Evolutionary conservation across 1,284 basidiomycete genomes (phyloP), one percentile per base, ranked within the genome.

Genomic region (Rhodotorula glutinis): DNA sequence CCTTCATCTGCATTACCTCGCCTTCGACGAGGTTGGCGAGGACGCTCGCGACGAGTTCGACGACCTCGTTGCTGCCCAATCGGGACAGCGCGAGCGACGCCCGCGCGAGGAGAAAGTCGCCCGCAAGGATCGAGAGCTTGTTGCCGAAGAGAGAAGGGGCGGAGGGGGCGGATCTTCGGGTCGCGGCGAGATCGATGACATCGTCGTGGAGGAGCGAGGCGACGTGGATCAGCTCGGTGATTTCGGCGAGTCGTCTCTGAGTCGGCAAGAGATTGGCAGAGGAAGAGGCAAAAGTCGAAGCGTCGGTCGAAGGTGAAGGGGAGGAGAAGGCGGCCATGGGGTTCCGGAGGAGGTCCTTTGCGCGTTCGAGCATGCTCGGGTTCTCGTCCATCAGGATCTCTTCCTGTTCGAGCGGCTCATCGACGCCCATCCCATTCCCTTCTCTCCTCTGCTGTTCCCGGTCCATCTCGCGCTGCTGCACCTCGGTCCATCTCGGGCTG

Each of bases 171-270:
- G 90, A 88, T 3, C 95, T 85, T 2, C 95, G 88, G 3, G 93
- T 84, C 21, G 86, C 82, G 0, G 94, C 91, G 66, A 83, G 83
- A 82, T 98, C 95, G 69, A 93, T 88, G 58, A 98, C 93, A 75
- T 92, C 91, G 84, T 99, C 93, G 78, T 98, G 96, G 23, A 99
- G 82, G 11, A 96, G 83, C 1, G 91, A 95, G 40, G 96, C 95
- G 71, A 97, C 92, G 78, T 98, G 94, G 69, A 99, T 92, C 92
- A 98, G 97, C 79, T 99, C 96, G 58, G 92, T 89, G 65, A 99
- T 96, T 77, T 95, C 92, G 2, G 95, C 95, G 30, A 99, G 85
- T 40, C 95, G 87, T 30, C 89, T 82, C 79, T 98, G 95, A 0
- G 92, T 90, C 11, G 95, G 92, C 13, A 98, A 85, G 60, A 85